Percentiles rank a stretch among this genome's conserved stretches.
phyloP scores from a whole-genome alignment of 371 early-diverging fungal genomes.

The Rhizopus stolonifer region DNA sequence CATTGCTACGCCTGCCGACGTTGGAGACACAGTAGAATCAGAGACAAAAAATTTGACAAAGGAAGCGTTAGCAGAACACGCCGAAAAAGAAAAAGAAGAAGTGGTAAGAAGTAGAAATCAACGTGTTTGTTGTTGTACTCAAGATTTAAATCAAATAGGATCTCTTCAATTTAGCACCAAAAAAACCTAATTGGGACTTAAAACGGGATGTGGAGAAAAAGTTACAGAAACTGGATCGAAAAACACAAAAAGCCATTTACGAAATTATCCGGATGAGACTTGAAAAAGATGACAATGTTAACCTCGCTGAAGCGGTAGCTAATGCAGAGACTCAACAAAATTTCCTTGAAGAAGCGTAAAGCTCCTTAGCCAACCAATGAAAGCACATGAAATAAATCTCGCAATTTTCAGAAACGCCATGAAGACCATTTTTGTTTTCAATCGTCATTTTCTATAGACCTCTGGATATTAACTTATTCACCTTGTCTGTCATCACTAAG shows the following conservation, averaged over 20 bases:
- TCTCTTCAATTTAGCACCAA: slow-evolving; percentile 77
- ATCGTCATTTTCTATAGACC: too few relatives aligned
- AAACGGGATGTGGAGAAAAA: slow-evolving; percentile 82
- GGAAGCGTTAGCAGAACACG: slow-evolving; percentile 60
- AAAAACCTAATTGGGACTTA: slow-evolving; percentile 88
- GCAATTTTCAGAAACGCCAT: too few relatives aligned
- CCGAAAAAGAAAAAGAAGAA: slow-evolving; percentile 65
- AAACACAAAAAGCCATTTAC: slow-evolving; percentile 72
- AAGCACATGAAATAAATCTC: neutral
- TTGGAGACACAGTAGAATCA: slow-evolving; percentile 56
- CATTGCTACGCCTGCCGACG: slow-evolving; percentile 46
- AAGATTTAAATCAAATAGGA: slow-evolving; percentile 48
- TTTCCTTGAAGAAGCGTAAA: slow-evolving; percentile 5
- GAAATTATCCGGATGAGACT: slow-evolving; percentile 67
- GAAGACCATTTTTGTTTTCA: too few relatives aligned
- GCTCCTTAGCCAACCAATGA: neutral
- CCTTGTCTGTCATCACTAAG: too few relatives aligned
- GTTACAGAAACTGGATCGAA: slow-evolving; percentile 68
- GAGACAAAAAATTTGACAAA: slow-evolving; percentile 60
- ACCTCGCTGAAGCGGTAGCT: slow-evolving; percentile 40
- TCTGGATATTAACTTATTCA: too few relatives aligned
- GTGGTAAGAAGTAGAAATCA: slow-evolving; percentile 46
- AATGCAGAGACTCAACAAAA: slow-evolving; percentile 42
- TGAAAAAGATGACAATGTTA: slow-evolving; percentile 24
- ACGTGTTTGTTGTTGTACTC: neutral